Percentiles rank a stretch among this genome's conserved stretches.
Conservation (phyloP, 2,329 filamentous ascomycete species). For the Diplodia seriata region DNA sequence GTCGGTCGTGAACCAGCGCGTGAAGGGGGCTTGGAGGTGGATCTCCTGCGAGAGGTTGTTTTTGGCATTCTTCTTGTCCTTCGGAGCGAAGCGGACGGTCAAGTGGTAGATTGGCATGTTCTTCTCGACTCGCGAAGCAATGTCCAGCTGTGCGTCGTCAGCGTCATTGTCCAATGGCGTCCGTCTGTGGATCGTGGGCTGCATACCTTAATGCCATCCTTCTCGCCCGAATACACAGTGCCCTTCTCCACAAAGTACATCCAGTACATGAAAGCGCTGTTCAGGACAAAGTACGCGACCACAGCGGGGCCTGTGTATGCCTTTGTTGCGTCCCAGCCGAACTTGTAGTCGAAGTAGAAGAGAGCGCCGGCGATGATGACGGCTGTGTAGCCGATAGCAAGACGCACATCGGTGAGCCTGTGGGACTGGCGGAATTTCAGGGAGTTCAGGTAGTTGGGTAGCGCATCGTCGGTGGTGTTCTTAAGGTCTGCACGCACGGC, state of each 20-base stretch:
- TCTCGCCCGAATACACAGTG: slow-evolving; percentile 78
- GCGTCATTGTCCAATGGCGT: not conserved
- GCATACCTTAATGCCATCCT: slow-evolving; percentile 70
- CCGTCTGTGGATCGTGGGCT: not conserved
- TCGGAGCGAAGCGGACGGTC: slow-evolving; percentile 63
- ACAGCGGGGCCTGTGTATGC: slow-evolving; percentile 82
- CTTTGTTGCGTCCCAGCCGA: slow-evolving; percentile 88
- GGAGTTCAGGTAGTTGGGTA: slow-evolving; percentile 90
- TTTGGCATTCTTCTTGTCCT: slow-evolving; percentile 37
- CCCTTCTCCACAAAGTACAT: slow-evolving; percentile 82
- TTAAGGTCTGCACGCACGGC: slow-evolving; percentile 77
- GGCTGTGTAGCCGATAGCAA: slow-evolving; percentile 81
- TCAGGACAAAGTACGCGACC: slow-evolving; percentile 77
- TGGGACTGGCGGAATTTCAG: slow-evolving; percentile 86
- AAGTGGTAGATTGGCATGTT: slow-evolving; percentile 82
- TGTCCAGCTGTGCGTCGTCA: slow-evolving; percentile 65
- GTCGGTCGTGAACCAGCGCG: slow-evolving; percentile 74
- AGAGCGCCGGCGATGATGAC: slow-evolving; percentile 81
- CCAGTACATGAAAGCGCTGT: slow-evolving; percentile 81
- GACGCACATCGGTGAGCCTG: slow-evolving; percentile 78
- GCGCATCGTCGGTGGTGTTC: slow-evolving; percentile 93
- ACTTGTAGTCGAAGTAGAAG: slow-evolving; percentile 90
- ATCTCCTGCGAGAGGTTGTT: slow-evolving; percentile 51
- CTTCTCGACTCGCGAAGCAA: slow-evolving; percentile 77
- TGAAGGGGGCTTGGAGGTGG: slow-evolving; percentile 70